phyloP scores from a whole-genome alignment of 257 asterid species.

The Solanum etuberosum region DNA sequence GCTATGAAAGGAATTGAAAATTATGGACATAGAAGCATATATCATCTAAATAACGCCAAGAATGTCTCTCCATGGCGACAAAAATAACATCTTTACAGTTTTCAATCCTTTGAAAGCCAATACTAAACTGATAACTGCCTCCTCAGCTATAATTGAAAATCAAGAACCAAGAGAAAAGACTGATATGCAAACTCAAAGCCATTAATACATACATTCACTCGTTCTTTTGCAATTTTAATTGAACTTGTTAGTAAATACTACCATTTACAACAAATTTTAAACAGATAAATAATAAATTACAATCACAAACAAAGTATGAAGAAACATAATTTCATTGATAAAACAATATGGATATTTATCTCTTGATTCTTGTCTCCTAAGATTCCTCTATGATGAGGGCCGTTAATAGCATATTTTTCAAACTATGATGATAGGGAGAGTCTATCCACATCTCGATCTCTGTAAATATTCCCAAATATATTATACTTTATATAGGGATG shows the following conservation, averaged over 20 bases:
- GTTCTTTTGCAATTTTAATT: background rate
- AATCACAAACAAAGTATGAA: background rate
- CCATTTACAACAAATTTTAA: background rate
- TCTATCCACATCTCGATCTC: background rate
- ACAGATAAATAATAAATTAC: background rate
- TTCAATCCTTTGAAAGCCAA: background rate
- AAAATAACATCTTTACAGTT: background rate
- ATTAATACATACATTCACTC: background rate
- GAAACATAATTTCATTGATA: background rate
- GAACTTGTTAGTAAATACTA: background rate
- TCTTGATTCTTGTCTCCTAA: background rate
- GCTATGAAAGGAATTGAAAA: background rate
- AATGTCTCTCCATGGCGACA: background rate
- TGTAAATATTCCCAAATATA: background rate
- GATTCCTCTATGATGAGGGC: background rate
- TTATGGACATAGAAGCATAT: background rate
- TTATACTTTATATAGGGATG: background rate
- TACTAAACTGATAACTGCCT: background rate
- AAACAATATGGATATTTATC: background rate
- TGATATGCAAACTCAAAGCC: background rate
- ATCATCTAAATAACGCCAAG: background rate
- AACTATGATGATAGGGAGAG: background rate
- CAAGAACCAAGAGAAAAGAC: background rate
- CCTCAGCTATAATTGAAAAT: background rate
- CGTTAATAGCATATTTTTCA: too few species aligned